phyloP scores from a whole-genome alignment of 2,329 filamentous ascomycete genomes.

The Epichloe gansuensis region DNA sequence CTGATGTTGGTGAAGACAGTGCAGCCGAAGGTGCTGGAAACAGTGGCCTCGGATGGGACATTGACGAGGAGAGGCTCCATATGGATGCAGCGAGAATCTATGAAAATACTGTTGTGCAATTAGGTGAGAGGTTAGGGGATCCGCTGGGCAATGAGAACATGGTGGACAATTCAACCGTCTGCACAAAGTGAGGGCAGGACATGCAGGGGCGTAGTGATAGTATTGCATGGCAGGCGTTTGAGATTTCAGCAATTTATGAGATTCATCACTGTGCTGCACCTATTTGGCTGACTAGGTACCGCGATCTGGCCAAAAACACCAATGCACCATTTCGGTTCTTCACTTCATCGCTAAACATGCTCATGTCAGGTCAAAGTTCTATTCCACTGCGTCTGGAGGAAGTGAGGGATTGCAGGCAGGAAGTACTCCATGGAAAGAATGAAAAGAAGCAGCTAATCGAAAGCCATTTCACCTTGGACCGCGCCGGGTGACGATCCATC shows the following conservation, averaged over 20 bases:
- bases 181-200: background rate
- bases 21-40: slow-evolving; percentile 17
- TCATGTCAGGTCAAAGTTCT: too few relatives aligned
- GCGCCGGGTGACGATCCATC: too few relatives aligned
- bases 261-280: too few relatives aligned
- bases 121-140: slow-evolving; percentile 55
- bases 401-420: too few relatives aligned
- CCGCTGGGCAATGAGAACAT: slow-evolving; percentile 12
- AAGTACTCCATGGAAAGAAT: too few relatives aligned
- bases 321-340: too few relatives aligned
- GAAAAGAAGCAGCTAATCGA: too few relatives aligned
- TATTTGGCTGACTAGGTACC: too few relatives aligned
- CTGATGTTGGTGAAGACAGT: slow-evolving; percentile 13
- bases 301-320: too few relatives aligned
- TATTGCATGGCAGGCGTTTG: background rate
- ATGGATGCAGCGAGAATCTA: slow-evolving; percentile 69
- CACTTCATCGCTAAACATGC: too few relatives aligned
- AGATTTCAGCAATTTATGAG: background rate
- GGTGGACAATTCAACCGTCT: slow-evolving; percentile 1
- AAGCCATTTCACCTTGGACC: too few relatives aligned
- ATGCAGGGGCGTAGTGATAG: background rate
- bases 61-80: slow-evolving; percentile 40
- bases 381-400: too few relatives aligned
- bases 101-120: slow-evolving; percentile 62
- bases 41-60: slow-evolving; percentile 20